Evolutionary conservation across 2,329 filamentous ascomycete genomes (phyloP).

Genomic region (Delphinella strobiligena): DNA sequence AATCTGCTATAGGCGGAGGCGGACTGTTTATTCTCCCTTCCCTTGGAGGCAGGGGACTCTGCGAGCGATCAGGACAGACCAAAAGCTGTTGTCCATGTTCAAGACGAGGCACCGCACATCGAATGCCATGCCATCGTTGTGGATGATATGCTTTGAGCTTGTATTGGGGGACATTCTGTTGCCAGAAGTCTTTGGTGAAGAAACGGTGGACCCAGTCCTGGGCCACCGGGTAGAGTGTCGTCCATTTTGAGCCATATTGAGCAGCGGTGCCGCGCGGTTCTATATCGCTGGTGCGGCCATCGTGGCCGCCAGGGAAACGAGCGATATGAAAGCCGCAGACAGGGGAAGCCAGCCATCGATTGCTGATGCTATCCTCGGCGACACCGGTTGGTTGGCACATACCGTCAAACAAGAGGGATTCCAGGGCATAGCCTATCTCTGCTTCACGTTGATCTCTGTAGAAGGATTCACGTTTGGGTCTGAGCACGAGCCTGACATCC

Average conservation of each 20-base stretch:
- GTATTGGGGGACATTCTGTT: neutral
- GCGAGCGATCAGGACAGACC: neutral
- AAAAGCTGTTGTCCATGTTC: neutral
- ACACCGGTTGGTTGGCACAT: neutral
- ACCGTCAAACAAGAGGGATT: neutral
- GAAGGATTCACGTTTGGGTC: neutral
- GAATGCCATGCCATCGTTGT: neutral
- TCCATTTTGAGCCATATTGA: neutral
- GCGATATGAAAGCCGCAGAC: neutral
- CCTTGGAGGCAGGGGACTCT: neutral
- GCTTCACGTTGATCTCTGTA: neutral
- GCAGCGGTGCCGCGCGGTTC: neutral
- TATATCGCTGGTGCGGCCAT: neutral
- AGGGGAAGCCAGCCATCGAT: neutral
- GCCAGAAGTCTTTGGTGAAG: neutral
- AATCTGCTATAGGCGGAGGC: neutral
- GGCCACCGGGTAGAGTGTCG: neutral
- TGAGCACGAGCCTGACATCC: neutral
- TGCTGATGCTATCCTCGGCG: neutral
- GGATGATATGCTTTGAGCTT: neutral
- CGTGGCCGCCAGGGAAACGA: neutral
- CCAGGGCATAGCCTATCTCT: slow-evolving; percentile 1
- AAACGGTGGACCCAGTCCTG: neutral
- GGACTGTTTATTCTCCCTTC: neutral
- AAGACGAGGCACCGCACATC: neutral